Evolutionary conservation across 2,329 filamentous ascomycete genomes (phyloP).

Genomic region (Phyllosticta citrichinensis): DNA sequence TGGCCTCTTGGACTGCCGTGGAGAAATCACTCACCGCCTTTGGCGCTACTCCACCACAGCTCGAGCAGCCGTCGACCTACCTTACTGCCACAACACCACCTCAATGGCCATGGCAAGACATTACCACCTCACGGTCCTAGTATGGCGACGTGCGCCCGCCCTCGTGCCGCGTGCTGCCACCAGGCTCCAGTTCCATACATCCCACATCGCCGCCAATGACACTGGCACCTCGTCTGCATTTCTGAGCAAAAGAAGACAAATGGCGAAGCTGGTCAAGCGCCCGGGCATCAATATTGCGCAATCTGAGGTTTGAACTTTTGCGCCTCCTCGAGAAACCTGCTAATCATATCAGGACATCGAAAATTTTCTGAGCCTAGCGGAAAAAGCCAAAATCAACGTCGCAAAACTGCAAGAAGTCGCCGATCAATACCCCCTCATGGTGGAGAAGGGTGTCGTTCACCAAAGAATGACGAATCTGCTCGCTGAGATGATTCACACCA

Average conservation of each 20-base stretch:
- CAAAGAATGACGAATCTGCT: not conserved
- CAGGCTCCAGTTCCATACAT: not conserved
- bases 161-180: not conserved
- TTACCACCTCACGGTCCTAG: not conserved
- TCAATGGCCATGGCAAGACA: not conserved
- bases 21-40: conserved; percentile 5
- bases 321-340: not conserved
- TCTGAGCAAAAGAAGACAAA: not conserved
- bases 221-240: not conserved
- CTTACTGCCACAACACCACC: not conserved
- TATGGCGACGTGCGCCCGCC: not conserved
- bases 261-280: not conserved
- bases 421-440: not conserved
- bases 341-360: not conserved
- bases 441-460: not conserved
- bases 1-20: conserved; percentile 2
- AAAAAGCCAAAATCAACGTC: not conserved
- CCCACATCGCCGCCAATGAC: not conserved
- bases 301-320: not conserved
- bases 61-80: not conserved
- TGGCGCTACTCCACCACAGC: not conserved
- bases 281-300: not conserved
- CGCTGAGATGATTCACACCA: not conserved
- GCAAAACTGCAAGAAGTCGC: not conserved
- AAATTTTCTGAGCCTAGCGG: not conserved